Conservation (phyloP, 345 rosid genomes). For the Populus simonii region DNA sequence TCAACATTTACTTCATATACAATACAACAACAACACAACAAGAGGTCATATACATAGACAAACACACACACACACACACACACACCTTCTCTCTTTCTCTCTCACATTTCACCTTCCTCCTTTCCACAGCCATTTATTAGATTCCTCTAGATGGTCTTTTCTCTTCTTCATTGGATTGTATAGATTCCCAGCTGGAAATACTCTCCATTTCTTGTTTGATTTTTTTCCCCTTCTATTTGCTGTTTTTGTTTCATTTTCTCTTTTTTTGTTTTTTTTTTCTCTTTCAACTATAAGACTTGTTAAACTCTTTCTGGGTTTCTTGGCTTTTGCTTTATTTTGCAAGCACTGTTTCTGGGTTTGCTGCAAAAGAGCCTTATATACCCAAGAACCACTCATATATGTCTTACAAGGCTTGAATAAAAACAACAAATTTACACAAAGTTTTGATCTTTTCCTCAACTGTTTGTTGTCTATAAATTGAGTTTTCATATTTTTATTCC, state of each 20-base stretch:
- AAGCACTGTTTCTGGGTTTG: slow-evolving; percentile 38
- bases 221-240: slow-evolving; percentile 17
- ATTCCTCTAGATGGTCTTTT: slow-evolving; percentile 50
- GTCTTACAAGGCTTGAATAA: slow-evolving; percentile 32
- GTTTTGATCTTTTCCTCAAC: slow-evolving; percentile 16
- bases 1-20: slow-evolving; percentile 32
- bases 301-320: slow-evolving; percentile 35
- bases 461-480: slow-evolving; percentile 22
- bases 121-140: slow-evolving; percentile 60
- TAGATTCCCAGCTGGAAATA: slow-evolving; percentile 48
- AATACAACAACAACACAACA: slow-evolving; percentile 21
- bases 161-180: slow-evolving; percentile 57
- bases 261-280: not conserved
- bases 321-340: slow-evolving; percentile 39
- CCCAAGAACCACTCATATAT: slow-evolving; percentile 24
- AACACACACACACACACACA: not conserved
- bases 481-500: slow-evolving; percentile 3
- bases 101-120: slow-evolving; percentile 38
- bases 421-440: slow-evolving; percentile 10
- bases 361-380: slow-evolving; percentile 29
- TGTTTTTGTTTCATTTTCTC: not conserved
- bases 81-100: not conserved
- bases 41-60: slow-evolving; percentile 12
- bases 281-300: slow-evolving; percentile 15
- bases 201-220: slow-evolving; percentile 25